Percentiles rank a stretch among this genome's conserved stretches.
Conservation (phyloP, 129 eudicot genomes). For the Ambrosia trifida region DNA sequence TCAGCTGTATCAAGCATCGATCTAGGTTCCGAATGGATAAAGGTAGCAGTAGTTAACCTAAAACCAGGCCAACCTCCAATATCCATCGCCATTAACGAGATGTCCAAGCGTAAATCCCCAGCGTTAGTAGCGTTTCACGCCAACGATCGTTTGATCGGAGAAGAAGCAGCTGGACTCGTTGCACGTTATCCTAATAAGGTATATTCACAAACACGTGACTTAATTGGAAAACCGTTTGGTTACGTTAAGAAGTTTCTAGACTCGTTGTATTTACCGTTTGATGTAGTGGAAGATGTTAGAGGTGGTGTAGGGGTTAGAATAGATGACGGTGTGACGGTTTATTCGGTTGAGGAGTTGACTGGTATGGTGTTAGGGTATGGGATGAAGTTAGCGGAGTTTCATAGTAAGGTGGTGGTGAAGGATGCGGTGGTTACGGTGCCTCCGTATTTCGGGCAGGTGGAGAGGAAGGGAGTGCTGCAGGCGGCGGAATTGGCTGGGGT, state of each 20-base stretch:
- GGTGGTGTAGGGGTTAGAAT: conserved; percentile 49
- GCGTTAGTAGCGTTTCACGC: conserved; percentile 70
- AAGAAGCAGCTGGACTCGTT: conserved; percentile 71
- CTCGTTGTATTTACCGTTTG: conserved; percentile 55
- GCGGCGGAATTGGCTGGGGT: conserved; percentile 93
- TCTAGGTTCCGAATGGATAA: conserved; percentile 94
- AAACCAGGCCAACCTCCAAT: conserved; percentile 92
- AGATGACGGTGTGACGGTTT: conserved; percentile 55
- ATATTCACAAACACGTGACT: conserved; percentile 56
- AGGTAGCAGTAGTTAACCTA: conserved; percentile 93
- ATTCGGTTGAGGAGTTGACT: conserved; percentile 76
- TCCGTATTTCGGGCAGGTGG: conserved; percentile 83
- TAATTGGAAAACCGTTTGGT: conserved; percentile 57
- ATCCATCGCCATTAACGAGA: conserved; percentile 92
- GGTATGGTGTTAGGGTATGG: conserved; percentile 77
- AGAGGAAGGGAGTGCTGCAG: conserved; percentile 69
- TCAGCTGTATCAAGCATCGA: conserved; percentile 95
- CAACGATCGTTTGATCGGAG: conserved; percentile 77
- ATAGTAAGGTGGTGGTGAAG: conserved; percentile 62
- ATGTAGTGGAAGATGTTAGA: conserved; percentile 46
- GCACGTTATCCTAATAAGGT: conserved; percentile 90
- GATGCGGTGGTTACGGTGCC: conserved; percentile 94
- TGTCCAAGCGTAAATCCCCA: conserved; percentile 97
- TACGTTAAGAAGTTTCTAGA: conserved; percentile 32
- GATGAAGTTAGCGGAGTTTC: conserved; percentile 69